phyloP scores from a whole-genome alignment of 345 rosid species.

The Sisymbrium altissimum region DNA sequence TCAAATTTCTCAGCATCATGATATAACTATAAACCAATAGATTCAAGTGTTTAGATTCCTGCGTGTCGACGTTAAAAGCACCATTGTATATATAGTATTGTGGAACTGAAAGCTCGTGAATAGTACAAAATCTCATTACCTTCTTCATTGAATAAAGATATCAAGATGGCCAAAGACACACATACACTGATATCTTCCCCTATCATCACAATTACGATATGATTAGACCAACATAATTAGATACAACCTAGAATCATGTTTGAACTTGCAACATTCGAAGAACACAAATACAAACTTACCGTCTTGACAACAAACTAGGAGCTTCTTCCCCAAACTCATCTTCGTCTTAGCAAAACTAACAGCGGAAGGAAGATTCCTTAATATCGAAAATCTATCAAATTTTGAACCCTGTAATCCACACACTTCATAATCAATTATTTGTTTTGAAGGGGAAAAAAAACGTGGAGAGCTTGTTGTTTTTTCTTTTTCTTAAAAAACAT shows the following conservation, averaged over 20 bases:
- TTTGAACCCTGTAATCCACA: slow-evolving; percentile 59
- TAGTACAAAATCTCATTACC: slow-evolving; percentile 27
- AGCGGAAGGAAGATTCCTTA: slow-evolving; percentile 56
- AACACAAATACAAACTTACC: slow-evolving; percentile 45
- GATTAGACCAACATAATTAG: background rate
- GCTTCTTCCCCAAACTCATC: slow-evolving; percentile 50
- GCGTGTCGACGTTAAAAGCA: too few relatives aligned
- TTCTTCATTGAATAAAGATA: slow-evolving; percentile 55
- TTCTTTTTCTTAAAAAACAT: slow-evolving; percentile 29
- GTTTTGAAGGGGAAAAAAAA: background rate
- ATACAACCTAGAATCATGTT: background rate
- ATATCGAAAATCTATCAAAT: slow-evolving; percentile 63
- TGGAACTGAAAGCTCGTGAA: too few relatives aligned
- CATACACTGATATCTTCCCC: slow-evolving; percentile 93
- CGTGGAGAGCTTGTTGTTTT: too few relatives aligned
- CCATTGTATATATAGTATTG: too few relatives aligned
- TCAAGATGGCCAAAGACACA: slow-evolving; percentile 74
- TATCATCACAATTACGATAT: slow-evolving; percentile 28
- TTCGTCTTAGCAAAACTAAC: slow-evolving; percentile 56
- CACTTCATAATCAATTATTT: background rate
- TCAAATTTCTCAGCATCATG: too few relatives aligned
- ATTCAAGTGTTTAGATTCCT: too few relatives aligned
- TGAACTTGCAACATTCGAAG: background rate
- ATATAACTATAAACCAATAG: too few relatives aligned
- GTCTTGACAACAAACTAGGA: slow-evolving; percentile 72